Evolutionary conservation across 1,139 yeast species (phyloP).

Genomic region (Casaregolazyma lundiana): DNA sequence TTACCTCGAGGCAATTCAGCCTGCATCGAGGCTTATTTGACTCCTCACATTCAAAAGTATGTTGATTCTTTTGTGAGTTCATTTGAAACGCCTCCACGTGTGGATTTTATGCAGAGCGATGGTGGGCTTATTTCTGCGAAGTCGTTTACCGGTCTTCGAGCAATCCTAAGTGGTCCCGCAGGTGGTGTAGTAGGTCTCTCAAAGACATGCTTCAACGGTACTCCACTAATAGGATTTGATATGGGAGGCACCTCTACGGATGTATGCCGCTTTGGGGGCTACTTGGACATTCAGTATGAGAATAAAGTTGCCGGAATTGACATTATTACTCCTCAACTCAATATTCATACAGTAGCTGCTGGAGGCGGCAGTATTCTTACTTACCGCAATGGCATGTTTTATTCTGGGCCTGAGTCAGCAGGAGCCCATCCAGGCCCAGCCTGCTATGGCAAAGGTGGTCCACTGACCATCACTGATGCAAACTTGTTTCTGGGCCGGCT

Average conservation of each 20-base stretch:
- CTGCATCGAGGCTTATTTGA: conserved; percentile 71
- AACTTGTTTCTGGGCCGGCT: conserved; percentile 36
- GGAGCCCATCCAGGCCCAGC: conserved; percentile 40
- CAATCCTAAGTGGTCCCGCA: conserved; percentile 54
- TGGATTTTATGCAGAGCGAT: conserved; percentile 56
- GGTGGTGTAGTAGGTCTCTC: conserved; percentile 60
- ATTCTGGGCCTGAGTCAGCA: conserved; percentile 39
- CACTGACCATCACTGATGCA: conserved; percentile 38
- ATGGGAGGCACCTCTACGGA: conserved; percentile 43
- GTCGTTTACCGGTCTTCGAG: conserved; percentile 47
- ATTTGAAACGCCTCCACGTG: conserved; percentile 40
- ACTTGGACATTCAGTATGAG: conserved; percentile 35
- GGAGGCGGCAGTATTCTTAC: conserved; percentile 39
- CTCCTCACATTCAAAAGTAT: conserved; percentile 66
- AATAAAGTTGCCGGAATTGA: conserved; percentile 36
- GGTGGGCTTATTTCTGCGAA: conserved; percentile 51
- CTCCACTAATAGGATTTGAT: conserved; percentile 39
- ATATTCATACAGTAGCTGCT: conserved; percentile 40
- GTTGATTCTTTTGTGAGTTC: conserved; percentile 55
- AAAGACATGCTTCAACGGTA: conserved; percentile 29
- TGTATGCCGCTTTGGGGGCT: conserved; percentile 35
- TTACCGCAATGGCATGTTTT: conserved; percentile 35
- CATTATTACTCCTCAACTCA: conserved; percentile 38
- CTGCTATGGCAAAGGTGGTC: conserved; percentile 39
- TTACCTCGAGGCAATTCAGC: conserved; percentile 70